These are phyloP conservation scores for Dactylis glomerata DNA, from an alignment of 176 grass and related monocot species.

Conservation along the genomic window DNA sequence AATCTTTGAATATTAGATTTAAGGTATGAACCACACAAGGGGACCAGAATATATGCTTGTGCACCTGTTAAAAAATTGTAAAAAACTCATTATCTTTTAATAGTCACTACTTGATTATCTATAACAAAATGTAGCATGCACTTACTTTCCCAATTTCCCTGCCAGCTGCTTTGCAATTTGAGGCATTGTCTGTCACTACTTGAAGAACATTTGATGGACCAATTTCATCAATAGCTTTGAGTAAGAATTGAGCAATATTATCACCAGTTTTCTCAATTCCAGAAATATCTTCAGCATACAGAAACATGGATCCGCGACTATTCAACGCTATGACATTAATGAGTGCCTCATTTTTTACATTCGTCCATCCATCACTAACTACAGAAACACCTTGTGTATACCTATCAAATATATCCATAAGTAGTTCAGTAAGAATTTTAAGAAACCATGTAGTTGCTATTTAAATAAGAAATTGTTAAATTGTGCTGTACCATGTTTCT, in stretches of 20 bases:
- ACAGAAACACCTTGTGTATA: background rate
- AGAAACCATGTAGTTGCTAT: background rate
- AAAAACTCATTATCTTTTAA: background rate
- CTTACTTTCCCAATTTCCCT: background rate
- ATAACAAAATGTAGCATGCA: background rate
- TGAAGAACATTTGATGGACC: background rate
- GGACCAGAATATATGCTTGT: background rate
- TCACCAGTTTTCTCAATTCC: no score
- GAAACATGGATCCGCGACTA: no score
- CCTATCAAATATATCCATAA: background rate
- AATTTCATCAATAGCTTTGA: background rate
- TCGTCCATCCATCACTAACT: background rate
- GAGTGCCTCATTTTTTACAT: background rate
- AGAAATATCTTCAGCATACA: no score
- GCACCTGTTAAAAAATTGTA: background rate
- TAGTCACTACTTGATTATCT: background rate
- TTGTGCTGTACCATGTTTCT: background rate
- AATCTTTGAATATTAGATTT: background rate
- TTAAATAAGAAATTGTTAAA: background rate
- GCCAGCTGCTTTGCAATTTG: background rate
- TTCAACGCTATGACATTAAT: background rate
- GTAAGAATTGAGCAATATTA: background rate
- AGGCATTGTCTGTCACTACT: background rate
- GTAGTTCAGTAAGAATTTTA: background rate
- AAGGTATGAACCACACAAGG: background rate